These are phyloP conservation scores for Cryphonectria nitschkei DNA, from an alignment of 2,329 filamentous ascomycete species.

Conservation along the genomic window DNA sequence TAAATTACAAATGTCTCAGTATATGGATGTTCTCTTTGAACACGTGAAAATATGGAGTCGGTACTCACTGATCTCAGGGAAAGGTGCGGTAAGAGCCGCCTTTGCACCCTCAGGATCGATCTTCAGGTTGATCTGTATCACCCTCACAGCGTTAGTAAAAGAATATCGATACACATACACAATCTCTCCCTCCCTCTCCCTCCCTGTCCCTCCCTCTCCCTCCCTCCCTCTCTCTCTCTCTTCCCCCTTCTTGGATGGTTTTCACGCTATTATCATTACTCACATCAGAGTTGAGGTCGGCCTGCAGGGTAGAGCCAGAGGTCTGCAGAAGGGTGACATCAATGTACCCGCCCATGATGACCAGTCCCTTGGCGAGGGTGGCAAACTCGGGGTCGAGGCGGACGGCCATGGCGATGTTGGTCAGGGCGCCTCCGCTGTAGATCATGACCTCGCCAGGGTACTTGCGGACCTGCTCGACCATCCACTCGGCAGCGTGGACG, in stretches of 20 bases:
- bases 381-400: conserved; percentile 52
- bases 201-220: not conserved
- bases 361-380: conserved; percentile 47
- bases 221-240: not conserved
- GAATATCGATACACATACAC: no score
- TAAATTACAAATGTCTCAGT: conserved; percentile 5
- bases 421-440: conserved; percentile 50
- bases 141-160: not conserved
- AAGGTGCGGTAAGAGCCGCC: conserved; percentile 51
- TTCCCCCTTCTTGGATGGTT: not conserved
- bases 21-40: not conserved
- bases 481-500: conserved; percentile 47
- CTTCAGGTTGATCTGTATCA: conserved; percentile 50
- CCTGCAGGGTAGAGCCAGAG: conserved; percentile 30
- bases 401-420: conserved; percentile 52
- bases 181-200: no score
- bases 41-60: not conserved
- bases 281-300: conserved; percentile 36
- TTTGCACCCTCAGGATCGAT: conserved; percentile 55
- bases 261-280: conserved; percentile 10
- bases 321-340: conserved; percentile 45
- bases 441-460: conserved; percentile 56
- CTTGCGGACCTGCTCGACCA: conserved; percentile 51
- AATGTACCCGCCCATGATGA: conserved; percentile 56
- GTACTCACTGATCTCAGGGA: conserved; percentile 44